phyloP scores from a whole-genome alignment of 192 early-diverging fungal species.

The Coemansia sp. region DNA sequence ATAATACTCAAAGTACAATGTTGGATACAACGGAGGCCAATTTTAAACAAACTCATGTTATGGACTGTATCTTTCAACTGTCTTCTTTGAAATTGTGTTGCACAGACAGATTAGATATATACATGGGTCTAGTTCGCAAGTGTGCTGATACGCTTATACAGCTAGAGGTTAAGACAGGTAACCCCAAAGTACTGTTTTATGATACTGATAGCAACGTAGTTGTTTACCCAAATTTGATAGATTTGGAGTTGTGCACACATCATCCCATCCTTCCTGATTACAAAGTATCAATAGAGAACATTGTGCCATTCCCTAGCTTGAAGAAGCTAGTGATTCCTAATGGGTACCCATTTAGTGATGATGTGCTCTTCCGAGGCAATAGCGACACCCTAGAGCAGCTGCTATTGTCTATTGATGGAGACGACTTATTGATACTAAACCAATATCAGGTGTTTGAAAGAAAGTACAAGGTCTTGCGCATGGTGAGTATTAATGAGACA shows the following conservation, averaged over 20 bases:
- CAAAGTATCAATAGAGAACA: not conserved
- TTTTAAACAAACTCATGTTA: too few species aligned
- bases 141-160: not conserved
- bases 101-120: not conserved
- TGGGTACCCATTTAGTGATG: not conserved
- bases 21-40: too few species aligned
- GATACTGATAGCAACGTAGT: not conserved
- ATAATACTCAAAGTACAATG: too few species aligned
- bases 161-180: not conserved
- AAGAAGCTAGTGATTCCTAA: not conserved
- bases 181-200: not conserved
- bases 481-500: not conserved
- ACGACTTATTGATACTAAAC: not conserved
- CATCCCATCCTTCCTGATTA: not conserved
- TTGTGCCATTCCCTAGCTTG: not conserved
- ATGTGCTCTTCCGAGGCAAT: conserved; percentile 1
- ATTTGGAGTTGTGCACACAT: not conserved
- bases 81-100: too few species aligned
- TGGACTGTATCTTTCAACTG: too few species aligned
- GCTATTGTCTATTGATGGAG: not conserved
- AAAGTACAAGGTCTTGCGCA: not conserved
- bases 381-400: not conserved
- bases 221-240: not conserved
- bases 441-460: not conserved
- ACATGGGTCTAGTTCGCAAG: not conserved